Evolutionary conservation across 164 flowering plant genomes (phyloP), one percentile per base, ranked within the genome.

Genomic region (Stephania yunnanensis): DNA sequence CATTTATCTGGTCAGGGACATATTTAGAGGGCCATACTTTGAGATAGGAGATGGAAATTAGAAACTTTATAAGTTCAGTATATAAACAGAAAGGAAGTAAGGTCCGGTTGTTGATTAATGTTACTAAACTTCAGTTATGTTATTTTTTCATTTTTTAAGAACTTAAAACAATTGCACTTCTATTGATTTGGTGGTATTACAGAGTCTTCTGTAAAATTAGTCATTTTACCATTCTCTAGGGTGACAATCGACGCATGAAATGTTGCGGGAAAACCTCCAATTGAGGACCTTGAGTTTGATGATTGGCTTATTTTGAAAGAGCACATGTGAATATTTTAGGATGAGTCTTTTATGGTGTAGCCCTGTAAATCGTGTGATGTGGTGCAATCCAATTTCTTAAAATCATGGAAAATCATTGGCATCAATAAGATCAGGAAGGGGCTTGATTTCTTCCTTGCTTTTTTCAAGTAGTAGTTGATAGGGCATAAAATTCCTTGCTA

Each of bases 181-280:
- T 6, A 50, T 11, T 20, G 1, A 31, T 46, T 17, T 31, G 53
- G 46, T 68, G 29, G 30, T 53, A 63, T 68, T 73, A 36, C 20
- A 2, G 25, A 50, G 46, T 77, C 52, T 58, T 29, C 66, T 45
- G 44, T 72, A 71, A 63, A 42, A 63, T 50, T 71, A 6, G 30
- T 44, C 69, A 45, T 53, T 74, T 6, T 67, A 67, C 50, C 81
- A 65, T 17, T 58, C 36, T 77, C 69, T 71, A 95, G 99, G 84
- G 87, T 95, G 74, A 89, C 87, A 22, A 76, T 95, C 52, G 95
- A 92, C 50, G 85, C 97, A 75, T 95, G 99, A 98, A 95, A 95
- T 80, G 99, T 95, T 80, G 98, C 97, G 73, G 99, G 99, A 81
- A 86, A 83, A 82, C 69, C 44, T 81, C 98, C 98, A 36, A 1